These are phyloP conservation scores for Erodium texanum DNA, from an alignment of 441 rosid species.

Conservation along the genomic window DNA sequence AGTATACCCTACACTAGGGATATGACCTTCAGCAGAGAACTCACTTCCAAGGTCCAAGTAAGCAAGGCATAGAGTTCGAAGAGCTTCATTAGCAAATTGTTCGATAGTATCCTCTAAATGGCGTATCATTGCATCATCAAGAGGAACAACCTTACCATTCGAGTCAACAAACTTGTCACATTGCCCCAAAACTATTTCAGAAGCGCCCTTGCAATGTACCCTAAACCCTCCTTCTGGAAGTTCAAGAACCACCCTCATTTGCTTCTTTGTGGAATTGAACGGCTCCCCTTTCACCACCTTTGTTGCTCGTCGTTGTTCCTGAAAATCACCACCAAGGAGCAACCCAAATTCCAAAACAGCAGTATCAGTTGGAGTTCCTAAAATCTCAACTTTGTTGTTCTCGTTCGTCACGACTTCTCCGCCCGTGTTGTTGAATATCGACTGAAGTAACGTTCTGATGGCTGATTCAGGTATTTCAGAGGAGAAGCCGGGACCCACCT, in stretches of 20 bases:
- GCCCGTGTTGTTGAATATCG: conserved; percentile 57
- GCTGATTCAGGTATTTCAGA: conserved; percentile 40
- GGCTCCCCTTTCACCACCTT: conserved; percentile 49
- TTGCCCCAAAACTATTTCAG: conserved; percentile 36
- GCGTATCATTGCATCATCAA: conserved; percentile 23
- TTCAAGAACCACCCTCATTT: conserved; percentile 36
- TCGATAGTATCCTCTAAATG: conserved; percentile 28
- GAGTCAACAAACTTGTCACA: conserved; percentile 33
- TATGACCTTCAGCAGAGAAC: conserved; percentile 27
- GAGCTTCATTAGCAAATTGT: conserved; percentile 42
- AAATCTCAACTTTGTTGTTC: conserved; percentile 39
- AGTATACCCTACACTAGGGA: conserved; percentile 36
- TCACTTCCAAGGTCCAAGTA: conserved; percentile 33
- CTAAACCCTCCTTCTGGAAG: conserved; percentile 32
- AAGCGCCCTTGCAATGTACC: conserved; percentile 39
- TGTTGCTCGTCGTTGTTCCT: conserved; percentile 29
- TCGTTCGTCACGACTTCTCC: conserved; percentile 47
- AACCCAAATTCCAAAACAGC: conserved; percentile 59
- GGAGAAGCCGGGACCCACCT: conserved; percentile 27
- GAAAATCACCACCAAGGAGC: conserved; percentile 43
- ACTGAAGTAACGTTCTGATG: conserved; percentile 40
- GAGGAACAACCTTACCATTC: conserved; percentile 33
- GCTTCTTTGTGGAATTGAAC: conserved; percentile 38
- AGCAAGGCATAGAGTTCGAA: conserved; percentile 45
- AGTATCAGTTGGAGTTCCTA: conserved; percentile 72